phyloP scores from a whole-genome alignment of 805 yeast species.

The Spathaspora sp. region DNA sequence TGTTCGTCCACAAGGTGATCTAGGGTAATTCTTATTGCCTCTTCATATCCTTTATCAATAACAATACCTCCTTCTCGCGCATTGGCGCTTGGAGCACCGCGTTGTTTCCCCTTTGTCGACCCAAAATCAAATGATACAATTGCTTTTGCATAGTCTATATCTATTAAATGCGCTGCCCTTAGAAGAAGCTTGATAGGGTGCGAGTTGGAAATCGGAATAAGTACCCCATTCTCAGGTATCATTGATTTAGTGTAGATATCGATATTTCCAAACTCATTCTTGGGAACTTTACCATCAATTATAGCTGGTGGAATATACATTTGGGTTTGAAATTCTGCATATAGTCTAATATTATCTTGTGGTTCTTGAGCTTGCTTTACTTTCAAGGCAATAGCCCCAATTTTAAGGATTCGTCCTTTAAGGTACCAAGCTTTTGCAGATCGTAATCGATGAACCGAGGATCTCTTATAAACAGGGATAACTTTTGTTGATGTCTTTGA shows the following conservation, averaged over 20 bases:
- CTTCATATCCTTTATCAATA: conserved; percentile 57
- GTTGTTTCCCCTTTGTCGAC: conserved; percentile 37
- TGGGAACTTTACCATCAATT: conserved; percentile 63
- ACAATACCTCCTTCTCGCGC: conserved; percentile 76
- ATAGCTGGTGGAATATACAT: conserved; percentile 63
- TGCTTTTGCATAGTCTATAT: conserved; percentile 81
- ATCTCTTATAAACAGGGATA: conserved; percentile 64
- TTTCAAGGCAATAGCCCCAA: conserved; percentile 67
- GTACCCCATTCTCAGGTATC: conserved; percentile 78
- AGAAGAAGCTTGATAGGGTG: conserved; percentile 47
- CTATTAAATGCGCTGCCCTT: conserved; percentile 67
- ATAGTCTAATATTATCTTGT: conserved; percentile 60
- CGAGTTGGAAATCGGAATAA: conserved; percentile 32
- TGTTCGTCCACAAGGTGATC: conserved; percentile 49
- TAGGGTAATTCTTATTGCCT: conserved; percentile 54
- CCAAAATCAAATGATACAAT: conserved; percentile 80
- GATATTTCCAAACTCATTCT: conserved; percentile 78
- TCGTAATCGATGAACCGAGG: conserved; percentile 57
- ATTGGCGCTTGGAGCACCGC: background rate
- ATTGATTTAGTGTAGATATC: conserved; percentile 75
- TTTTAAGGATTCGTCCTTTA: conserved; percentile 68
- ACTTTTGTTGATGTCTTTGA: conserved; percentile 39
- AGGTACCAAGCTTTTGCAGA: conserved; percentile 87
- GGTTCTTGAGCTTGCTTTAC: conserved; percentile 34
- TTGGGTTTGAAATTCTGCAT: conserved; percentile 77